Conservation (phyloP, 306 rosid species). For the Dalbergia cochinchinensis region DNA sequence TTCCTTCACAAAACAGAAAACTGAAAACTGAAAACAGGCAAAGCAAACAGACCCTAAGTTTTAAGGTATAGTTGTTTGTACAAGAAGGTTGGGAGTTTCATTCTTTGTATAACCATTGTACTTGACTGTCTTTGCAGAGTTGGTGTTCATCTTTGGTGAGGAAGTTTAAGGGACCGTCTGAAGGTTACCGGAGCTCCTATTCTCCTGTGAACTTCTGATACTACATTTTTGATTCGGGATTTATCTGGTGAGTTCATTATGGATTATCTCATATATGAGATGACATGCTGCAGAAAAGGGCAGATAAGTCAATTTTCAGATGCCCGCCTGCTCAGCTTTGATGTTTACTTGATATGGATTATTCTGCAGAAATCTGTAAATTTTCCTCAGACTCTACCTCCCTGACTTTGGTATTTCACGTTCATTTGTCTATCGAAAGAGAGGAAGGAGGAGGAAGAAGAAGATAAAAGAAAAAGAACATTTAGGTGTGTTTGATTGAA, state of each 20-base stretch:
- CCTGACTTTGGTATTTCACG: conserved; percentile 40
- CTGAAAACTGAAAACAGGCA: too few relatives aligned
- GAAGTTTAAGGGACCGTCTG: conserved; percentile 75
- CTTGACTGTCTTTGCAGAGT: conserved; percentile 60
- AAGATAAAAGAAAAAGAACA: conserved; percentile 22
- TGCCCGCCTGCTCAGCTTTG: conserved; percentile 41
- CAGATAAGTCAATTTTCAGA: conserved; percentile 42
- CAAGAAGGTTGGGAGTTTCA: conserved; percentile 16
- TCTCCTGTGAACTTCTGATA: conserved; percentile 86
- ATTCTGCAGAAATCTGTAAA: conserved; percentile 43
- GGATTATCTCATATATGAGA: conserved; percentile 43
- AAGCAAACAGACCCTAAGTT: too few relatives aligned
- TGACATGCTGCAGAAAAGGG: conserved; percentile 44
- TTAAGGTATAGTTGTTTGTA: conserved; percentile 2
- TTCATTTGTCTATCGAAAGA: conserved; percentile 31
- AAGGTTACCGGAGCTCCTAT: conserved; percentile 77
- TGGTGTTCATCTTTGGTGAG: conserved; percentile 63
- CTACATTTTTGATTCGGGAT: conserved; percentile 41
- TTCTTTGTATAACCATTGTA: conserved; percentile 25
- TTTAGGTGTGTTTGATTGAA: background rate
- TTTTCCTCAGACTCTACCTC: conserved; percentile 41
- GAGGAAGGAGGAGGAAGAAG: conserved; percentile 22
- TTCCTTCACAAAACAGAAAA: too few relatives aligned
- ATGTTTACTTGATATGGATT: conserved; percentile 40
- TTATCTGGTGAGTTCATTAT: conserved; percentile 44